Percentiles rank a stretch among this genome's conserved stretches.
Evolutionary conservation across 2,329 filamentous ascomycete species (phyloP).

Genomic region (Exophiala oligosperma): DNA sequence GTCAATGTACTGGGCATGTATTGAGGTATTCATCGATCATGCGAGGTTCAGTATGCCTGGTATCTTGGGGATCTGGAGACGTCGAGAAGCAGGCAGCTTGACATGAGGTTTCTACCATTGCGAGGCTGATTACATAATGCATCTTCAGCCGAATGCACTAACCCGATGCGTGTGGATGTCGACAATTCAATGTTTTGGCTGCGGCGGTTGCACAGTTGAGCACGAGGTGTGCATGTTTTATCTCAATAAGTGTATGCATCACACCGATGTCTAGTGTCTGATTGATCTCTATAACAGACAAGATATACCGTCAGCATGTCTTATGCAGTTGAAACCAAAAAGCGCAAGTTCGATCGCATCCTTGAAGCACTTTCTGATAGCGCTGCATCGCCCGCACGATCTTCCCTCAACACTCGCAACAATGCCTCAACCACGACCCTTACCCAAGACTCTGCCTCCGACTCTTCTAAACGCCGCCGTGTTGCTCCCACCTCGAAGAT

Average conservation of each 20-base stretch:
- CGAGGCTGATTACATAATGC: background rate
- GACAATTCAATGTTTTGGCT: too few relatives aligned
- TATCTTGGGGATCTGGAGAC: too few relatives aligned
- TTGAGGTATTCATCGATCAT: too few relatives aligned
- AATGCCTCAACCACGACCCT: constrained; percentile 17
- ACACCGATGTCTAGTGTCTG: background rate
- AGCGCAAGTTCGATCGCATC: constrained; percentile 49
- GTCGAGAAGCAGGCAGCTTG: too few relatives aligned
- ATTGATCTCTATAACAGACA: background rate
- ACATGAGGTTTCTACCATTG: background rate
- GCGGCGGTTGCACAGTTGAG: too few relatives aligned
- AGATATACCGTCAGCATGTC: constrained; percentile 18
- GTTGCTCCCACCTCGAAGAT: constrained; percentile 21
- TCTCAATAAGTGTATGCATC: too few relatives aligned
- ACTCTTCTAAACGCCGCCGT: constrained; percentile 28
- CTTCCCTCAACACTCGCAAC: constrained; percentile 22
- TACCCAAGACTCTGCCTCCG: constrained; percentile 17
- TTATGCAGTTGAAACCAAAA: constrained; percentile 48
- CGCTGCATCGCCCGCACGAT: constrained; percentile 13
- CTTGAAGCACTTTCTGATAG: constrained; percentile 41
- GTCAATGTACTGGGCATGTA: too few relatives aligned
- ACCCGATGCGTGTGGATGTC: too few relatives aligned
- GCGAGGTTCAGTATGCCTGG: too few relatives aligned
- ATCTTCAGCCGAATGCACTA: too few relatives aligned
- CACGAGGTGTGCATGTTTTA: too few relatives aligned